Base-by-base conservation (phyloP, 2,329 filamentous ascomycete genomes). In the Plectosphaerella plurivora region DNA sequence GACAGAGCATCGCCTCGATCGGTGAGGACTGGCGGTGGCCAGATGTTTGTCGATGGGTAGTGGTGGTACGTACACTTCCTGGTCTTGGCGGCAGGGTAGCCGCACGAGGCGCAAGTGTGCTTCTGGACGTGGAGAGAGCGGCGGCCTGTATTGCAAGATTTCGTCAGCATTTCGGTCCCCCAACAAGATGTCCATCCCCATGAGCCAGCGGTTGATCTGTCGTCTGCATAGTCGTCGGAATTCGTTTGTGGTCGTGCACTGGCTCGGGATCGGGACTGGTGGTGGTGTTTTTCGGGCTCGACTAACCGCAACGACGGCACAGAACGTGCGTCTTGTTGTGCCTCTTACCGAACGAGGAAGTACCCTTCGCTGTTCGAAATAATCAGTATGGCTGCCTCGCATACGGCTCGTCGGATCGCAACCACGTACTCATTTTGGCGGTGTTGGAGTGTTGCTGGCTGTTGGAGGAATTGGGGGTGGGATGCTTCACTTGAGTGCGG, bases 121-220 rank as follows among this genome's bases (percentile, higher is more conserved):
- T 99, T 99, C 84, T 99, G 94, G 81, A 97, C 87, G 88, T 99
- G 94, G 78, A 97, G 87, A 70, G 94, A 96, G 74, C 94, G 92
- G 75, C 89, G 88, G 79, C 93, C 91, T 95, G 68, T 52, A 61
- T 54, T 39, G 56, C 58, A 53, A 53, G 4, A 37, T 28, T 46
- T 11, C 25, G 51, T 51, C 44, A 54, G 53, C 22, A 5, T 42
- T 35, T 47, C 16, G 24, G 7, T 24, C 48, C 24, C 5, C 22
- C 22, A 22, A 22, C 5, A 22, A 22, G 22, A 22, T 3, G 22
- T 5, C 22, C 22, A 3, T 22, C 22, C 22, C 22, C 22, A 22
- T 22, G 22, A 22, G 22, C 22, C 22, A 22, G 22, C 22, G 22
- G 22, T 22, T 3, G 22, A 5, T 22, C 22, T 22, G 22, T 22